phyloP scores from a whole-genome alignment of 345 rosid genomes.

The Passiflora organensis region DNA sequence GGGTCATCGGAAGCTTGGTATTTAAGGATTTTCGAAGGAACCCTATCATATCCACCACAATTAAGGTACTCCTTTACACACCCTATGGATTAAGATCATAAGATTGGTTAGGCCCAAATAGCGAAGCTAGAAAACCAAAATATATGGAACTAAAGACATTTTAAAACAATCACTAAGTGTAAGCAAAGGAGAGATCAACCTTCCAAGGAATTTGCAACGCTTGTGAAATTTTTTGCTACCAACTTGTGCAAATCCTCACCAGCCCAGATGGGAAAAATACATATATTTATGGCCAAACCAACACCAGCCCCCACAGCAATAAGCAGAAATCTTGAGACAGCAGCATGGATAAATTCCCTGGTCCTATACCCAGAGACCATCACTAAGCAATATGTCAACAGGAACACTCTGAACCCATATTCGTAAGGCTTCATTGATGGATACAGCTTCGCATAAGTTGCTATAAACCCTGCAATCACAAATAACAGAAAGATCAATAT shows the following conservation, averaged over 20 bases:
- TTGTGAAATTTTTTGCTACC: conserved; percentile 79
- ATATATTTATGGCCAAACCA: conserved; percentile 64
- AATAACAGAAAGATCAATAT: conserved; percentile 14
- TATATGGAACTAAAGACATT: neutral
- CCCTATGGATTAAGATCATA: conserved; percentile 34
- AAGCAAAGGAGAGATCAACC: conserved; percentile 31
- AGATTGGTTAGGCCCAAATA: conserved; percentile 14
- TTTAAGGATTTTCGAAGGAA: conserved; percentile 82
- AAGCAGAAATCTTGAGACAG: conserved; percentile 65
- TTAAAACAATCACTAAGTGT: neutral
- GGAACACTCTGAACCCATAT: conserved; percentile 84
- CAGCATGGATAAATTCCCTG: conserved; percentile 64
- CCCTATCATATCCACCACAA: conserved; percentile 60
- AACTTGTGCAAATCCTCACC: conserved; percentile 90
- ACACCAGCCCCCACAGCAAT: conserved; percentile 88
- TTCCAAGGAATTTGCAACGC: conserved; percentile 84
- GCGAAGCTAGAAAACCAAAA: neutral
- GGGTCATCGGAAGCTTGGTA: conserved; percentile 90
- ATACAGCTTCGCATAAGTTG: conserved; percentile 65
- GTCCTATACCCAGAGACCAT: conserved; percentile 86
- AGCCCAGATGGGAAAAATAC: conserved; percentile 96
- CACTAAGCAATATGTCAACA: conserved; percentile 73
- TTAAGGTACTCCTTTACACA: conserved; percentile 71
- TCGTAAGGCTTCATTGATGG: conserved; percentile 90
- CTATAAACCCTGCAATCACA: conserved; percentile 53